phyloP scores from a whole-genome alignment of 2,329 filamentous ascomycete genomes.

The Hypoxylon sp. region DNA sequence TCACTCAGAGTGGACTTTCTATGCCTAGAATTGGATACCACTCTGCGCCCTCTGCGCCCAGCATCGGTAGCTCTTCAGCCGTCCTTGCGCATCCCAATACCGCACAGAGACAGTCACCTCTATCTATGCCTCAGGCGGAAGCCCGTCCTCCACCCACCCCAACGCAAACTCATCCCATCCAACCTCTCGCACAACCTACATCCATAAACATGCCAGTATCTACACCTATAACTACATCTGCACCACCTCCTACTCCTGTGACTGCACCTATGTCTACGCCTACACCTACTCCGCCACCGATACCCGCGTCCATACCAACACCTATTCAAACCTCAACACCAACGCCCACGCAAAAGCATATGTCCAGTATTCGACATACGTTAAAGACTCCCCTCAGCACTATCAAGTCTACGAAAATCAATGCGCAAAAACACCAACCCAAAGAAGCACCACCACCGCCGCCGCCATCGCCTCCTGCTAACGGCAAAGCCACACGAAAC shows the following conservation, averaged over 20 bases:
- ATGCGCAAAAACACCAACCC: conserved; percentile 38
- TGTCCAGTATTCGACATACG: conserved; percentile 19
- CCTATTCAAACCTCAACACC: conserved; percentile 16
- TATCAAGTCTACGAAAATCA: conserved; percentile 36
- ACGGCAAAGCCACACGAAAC: conserved; percentile 64
- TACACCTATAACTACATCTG: conserved; percentile 24
- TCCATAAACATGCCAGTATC: conserved; percentile 8
- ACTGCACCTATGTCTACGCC: conserved; percentile 18
- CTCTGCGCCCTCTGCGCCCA: conserved; percentile 33
- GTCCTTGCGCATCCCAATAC: conserved; percentile 57
- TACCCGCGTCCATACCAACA: conserved; percentile 21
- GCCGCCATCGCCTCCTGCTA: conserved; percentile 47
- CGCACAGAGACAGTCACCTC: conserved; percentile 49
- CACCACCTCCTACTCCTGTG: conserved; percentile 19
- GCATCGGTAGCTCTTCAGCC: conserved; percentile 45
- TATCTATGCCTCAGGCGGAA: conserved; percentile 47
- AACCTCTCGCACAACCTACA: conserved; percentile 15
- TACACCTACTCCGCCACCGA: conserved; percentile 24
- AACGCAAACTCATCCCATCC: conserved; percentile 11
- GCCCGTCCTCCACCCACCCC: conserved; percentile 30
- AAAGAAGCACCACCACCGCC: conserved; percentile 43
- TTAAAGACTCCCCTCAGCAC: conserved; percentile 36
- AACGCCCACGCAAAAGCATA: conserved; percentile 12
- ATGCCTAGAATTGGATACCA: conserved; percentile 51
- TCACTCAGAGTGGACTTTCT: conserved; percentile 44